These are phyloP conservation scores for Auricularia heimuer DNA, from an alignment of 768 basidiomycete species.

Conservation along the genomic window DNA sequence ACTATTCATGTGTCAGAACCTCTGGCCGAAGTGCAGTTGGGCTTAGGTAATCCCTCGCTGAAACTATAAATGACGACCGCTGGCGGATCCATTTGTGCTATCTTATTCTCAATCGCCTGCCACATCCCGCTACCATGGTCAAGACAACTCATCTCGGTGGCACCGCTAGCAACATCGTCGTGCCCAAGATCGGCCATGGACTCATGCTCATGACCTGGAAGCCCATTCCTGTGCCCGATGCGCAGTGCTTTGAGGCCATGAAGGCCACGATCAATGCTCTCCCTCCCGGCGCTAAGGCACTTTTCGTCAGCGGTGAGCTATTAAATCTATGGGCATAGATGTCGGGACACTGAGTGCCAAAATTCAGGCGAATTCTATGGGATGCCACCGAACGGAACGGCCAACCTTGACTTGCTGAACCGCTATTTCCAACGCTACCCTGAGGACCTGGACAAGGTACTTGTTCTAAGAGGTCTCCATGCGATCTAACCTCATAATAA, in stretches of 20 bases:
- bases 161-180: neutral
- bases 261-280: conserved; percentile 37
- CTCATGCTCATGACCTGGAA: conserved; percentile 24
- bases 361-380: conserved; percentile 51
- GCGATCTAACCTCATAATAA: neutral
- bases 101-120: too few species aligned
- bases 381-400: conserved; percentile 21
- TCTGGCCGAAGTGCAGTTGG: too few species aligned
- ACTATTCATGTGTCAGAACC: too few species aligned
- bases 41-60: too few species aligned
- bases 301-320: conserved; percentile 39
- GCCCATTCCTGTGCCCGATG: conserved; percentile 38
- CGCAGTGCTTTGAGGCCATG: conserved; percentile 52
- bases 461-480: neutral
- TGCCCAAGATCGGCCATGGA: neutral
- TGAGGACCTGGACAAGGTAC: conserved; percentile 29
- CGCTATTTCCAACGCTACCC: conserved; percentile 42
- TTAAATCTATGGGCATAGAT: neutral
- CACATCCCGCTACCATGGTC: neutral
- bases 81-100: too few species aligned
- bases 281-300: conserved; percentile 35
- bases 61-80: too few species aligned
- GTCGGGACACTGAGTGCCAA: neutral
- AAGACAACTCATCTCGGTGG: neutral
- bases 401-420: conserved; percentile 39